Evolutionary conservation across 345 rosid genomes (phyloP).

Genomic region (Bruguiera sexangula): DNA sequence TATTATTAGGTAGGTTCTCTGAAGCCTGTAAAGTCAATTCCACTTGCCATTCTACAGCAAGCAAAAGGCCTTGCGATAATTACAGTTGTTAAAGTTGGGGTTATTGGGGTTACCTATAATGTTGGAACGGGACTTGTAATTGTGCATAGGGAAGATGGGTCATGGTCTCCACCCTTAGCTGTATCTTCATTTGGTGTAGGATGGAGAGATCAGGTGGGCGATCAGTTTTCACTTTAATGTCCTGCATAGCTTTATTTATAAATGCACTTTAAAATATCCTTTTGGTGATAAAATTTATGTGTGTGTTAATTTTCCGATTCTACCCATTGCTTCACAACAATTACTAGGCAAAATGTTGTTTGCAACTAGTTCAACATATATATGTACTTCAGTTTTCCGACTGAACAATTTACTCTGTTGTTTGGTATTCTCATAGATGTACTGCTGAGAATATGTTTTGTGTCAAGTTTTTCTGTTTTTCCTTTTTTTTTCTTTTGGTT

Average conservation of each 20-base stretch:
- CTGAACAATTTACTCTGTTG: not conserved
- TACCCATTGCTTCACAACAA: not conserved
- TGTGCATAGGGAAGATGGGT: constrained; percentile 85
- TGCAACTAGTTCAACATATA: not conserved
- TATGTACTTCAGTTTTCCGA: not conserved
- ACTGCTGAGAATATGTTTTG: not conserved
- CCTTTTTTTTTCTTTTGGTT: not conserved
- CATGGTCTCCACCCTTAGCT: constrained; percentile 98
- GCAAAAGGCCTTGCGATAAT: constrained; percentile 95
- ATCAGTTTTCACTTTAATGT: not conserved
- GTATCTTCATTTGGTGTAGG: constrained; percentile 87
- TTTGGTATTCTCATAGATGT: not conserved
- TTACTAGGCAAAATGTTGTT: no score
- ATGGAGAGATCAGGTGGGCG: constrained; percentile 94
- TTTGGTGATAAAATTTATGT: not conserved
- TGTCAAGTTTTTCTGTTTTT: no score
- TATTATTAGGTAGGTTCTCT: constrained; percentile 62
- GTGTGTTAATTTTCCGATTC: not conserved
- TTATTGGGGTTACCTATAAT: constrained; percentile 84
- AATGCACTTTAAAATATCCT: not conserved
- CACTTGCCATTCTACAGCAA: constrained; percentile 63
- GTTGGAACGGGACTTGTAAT: constrained; percentile 91
- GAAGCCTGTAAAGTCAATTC: constrained; percentile 80
- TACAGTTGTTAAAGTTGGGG: constrained; percentile 78
- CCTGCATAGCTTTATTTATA: not conserved